Evolutionary conservation across 2,329 filamentous ascomycete species (phyloP).

Genomic region (Aspergillus novoparasiticus): DNA sequence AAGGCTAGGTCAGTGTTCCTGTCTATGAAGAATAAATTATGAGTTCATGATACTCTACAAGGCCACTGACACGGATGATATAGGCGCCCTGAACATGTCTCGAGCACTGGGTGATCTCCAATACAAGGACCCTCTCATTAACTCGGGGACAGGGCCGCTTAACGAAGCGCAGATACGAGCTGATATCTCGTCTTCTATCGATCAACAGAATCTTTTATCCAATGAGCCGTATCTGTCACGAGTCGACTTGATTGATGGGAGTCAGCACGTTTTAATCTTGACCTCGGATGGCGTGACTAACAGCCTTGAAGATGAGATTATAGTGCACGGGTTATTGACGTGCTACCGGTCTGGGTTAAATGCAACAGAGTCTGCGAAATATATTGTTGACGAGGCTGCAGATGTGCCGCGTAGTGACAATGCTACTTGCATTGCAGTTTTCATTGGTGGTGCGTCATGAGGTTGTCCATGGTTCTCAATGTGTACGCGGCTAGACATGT

Average conservation of each 20-base stretch:
- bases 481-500: neutral
- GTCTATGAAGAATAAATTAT: neutral
- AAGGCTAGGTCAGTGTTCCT: constrained; percentile 5
- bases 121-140: constrained; percentile 13
- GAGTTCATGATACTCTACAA: neutral
- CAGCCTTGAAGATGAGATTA: neutral
- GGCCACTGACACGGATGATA: neutral
- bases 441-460: constrained; percentile 6
- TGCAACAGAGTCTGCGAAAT: constrained; percentile 1
- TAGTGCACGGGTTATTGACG: constrained; percentile 1
- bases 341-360: constrained; percentile 1
- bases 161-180: neutral
- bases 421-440: constrained; percentile 12
- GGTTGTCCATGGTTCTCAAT: neutral
- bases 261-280: constrained; percentile 8
- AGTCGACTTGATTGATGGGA: neutral
- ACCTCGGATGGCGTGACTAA: constrained; percentile 17
- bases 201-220: constrained; percentile 3
- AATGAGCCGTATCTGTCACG: constrained; percentile 3
- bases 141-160: neutral
- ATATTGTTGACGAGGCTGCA: constrained; percentile 6
- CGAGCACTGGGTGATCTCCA: constrained; percentile 15
- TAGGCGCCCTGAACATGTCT: constrained; percentile 16
- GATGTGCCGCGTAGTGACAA: constrained; percentile 9
- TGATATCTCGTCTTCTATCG: neutral